A percentile compares a stretch with the other conserved stretches of the same genome.
Evolutionary conservation across 768 basidiomycete genomes (phyloP).

Genomic region (Xerocomellus intermedius): DNA sequence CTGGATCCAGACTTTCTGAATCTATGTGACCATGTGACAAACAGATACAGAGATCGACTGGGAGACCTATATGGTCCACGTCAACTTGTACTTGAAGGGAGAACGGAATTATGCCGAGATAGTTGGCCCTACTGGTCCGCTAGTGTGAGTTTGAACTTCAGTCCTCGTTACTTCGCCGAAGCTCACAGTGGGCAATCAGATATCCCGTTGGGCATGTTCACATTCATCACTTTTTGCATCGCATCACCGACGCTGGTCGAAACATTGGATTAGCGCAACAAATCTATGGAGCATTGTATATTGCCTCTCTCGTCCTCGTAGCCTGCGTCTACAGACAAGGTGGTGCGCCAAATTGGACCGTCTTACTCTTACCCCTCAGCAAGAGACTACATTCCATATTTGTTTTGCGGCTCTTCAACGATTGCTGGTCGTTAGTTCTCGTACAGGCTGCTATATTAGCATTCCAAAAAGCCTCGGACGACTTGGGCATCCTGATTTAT

Average conservation of each 20-base stretch:
- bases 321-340: slow-evolving; percentile 67
- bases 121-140: slow-evolving; percentile 86
- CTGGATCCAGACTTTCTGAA: slow-evolving; percentile 1
- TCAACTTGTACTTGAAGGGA: slow-evolving; percentile 73
- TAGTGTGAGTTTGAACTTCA: slow-evolving; percentile 61
- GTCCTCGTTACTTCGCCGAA: not conserved
- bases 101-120: slow-evolving; percentile 81
- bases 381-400: slow-evolving; percentile 95
- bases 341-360: slow-evolving; percentile 66
- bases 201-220: slow-evolving; percentile 94
- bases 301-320: slow-evolving; percentile 59
- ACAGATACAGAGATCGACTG: slow-evolving; percentile 99
- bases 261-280: slow-evolving; percentile 69
- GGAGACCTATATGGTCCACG: slow-evolving; percentile 92
- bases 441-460: slow-evolving; percentile 67
- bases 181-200: slow-evolving; percentile 39
- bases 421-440: slow-evolving; percentile 78
- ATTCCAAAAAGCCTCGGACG: slow-evolving; percentile 58
- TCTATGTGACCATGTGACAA: slow-evolving; percentile 16
- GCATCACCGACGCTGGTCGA: slow-evolving; percentile 57
- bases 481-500: slow-evolving; percentile 63
- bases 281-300: slow-evolving; percentile 74
- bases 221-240: slow-evolving; percentile 71
- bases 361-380: slow-evolving; percentile 77
- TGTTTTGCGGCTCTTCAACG: slow-evolving; percentile 90